Percentiles rank a stretch among this genome's conserved stretches.
These are phyloP conservation scores for Penicillium mononematosum DNA, from an alignment of 495 filamentous ascomycete species.

Conservation along the genomic window DNA sequence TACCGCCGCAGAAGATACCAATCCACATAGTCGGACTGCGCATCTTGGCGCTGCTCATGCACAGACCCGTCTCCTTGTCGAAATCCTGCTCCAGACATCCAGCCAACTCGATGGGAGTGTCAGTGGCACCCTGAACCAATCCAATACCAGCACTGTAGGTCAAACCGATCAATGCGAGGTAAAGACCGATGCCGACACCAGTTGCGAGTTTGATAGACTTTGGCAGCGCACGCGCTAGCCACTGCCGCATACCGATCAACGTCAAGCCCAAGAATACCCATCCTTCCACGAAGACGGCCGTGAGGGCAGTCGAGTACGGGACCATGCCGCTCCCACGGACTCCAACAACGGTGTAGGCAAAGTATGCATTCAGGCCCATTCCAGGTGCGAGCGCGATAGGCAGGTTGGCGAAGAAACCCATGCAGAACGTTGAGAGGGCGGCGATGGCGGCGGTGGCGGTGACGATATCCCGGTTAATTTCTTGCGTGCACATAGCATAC, in stretches of 20 bases:
- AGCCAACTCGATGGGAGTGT: slow-evolving; percentile 65
- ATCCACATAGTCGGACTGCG: slow-evolving; percentile 76
- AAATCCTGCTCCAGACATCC: slow-evolving; percentile 50
- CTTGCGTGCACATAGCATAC: slow-evolving; percentile 63
- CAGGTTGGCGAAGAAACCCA: slow-evolving; percentile 70
- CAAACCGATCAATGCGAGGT: slow-evolving; percentile 76
- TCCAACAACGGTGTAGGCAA: slow-evolving; percentile 79
- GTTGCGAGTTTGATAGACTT: slow-evolving; percentile 80
- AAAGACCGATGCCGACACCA: slow-evolving; percentile 77
- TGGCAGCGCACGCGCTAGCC: slow-evolving; percentile 75
- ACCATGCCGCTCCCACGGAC: slow-evolving; percentile 65
- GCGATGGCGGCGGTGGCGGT: slow-evolving; percentile 80
- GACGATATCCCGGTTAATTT: slow-evolving; percentile 71
- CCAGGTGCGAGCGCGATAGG: slow-evolving; percentile 77
- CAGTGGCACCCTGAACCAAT: slow-evolving; percentile 56
- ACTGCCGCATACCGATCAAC: slow-evolving; percentile 73
- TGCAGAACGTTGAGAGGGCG: slow-evolving; percentile 65
- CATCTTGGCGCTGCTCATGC: slow-evolving; percentile 61
- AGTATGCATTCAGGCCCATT: slow-evolving; percentile 84
- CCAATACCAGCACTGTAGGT: slow-evolving; percentile 80
- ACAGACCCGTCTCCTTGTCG: slow-evolving; percentile 45
- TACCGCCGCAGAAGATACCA: slow-evolving; percentile 77
- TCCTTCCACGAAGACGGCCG: slow-evolving; percentile 81
- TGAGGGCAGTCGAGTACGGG: slow-evolving; percentile 67
- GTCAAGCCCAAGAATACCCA: slow-evolving; percentile 69